phyloP scores from a whole-genome alignment of 2,329 filamentous ascomycete species.

The Penicillium sp. region DNA sequence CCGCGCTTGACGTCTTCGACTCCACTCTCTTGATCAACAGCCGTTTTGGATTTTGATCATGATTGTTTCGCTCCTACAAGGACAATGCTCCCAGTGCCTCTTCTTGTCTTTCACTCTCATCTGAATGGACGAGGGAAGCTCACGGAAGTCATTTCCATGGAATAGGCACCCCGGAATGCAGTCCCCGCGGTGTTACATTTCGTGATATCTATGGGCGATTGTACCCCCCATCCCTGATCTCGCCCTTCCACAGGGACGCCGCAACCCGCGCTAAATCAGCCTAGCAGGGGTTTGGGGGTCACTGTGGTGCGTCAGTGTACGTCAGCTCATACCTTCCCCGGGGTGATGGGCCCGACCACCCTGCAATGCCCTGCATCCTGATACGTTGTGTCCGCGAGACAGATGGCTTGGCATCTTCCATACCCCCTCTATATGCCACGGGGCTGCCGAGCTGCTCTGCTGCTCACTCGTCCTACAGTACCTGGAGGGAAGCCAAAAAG shows the following conservation, averaged over 20 bases:
- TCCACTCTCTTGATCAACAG: background rate
- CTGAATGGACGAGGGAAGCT: background rate
- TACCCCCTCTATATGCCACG: constrained; percentile 11
- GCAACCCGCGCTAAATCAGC: constrained; percentile 15
- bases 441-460: constrained; percentile 3
- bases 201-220: constrained; percentile 11
- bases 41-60: background rate
- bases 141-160: constrained; percentile 15
- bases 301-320: constrained; percentile 18
- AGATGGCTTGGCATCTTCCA: constrained; percentile 17
- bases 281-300: constrained; percentile 15
- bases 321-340: constrained; percentile 24
- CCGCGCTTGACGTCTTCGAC: background rate
- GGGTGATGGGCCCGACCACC: constrained; percentile 6
- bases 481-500: background rate
- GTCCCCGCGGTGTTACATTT: constrained; percentile 14
- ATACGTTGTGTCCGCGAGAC: constrained; percentile 13
- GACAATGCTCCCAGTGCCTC: background rate
- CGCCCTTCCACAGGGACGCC: constrained; percentile 16
- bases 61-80: background rate
- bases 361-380: constrained; percentile 11
- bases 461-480: background rate
- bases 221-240: constrained; percentile 12
- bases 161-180: constrained; percentile 27
- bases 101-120: background rate